phyloP scores from a whole-genome alignment of 2,329 filamentous ascomycete species.

The Hypoxylon sp. region DNA sequence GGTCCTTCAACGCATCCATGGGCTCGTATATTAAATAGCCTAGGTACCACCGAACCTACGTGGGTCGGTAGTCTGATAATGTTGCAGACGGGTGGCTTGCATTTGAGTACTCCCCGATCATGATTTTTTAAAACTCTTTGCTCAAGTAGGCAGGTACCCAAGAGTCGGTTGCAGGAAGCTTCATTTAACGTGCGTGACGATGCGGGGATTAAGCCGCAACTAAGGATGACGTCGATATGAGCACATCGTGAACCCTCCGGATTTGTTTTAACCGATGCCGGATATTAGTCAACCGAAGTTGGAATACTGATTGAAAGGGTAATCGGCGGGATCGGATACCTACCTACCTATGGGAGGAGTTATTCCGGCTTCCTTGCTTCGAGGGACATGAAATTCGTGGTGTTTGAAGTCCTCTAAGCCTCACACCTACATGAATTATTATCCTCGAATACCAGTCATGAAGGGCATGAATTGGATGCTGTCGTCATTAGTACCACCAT shows the following conservation, averaged over 20 bases:
- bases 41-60: constrained; percentile 19
- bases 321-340: not conserved
- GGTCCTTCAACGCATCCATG: constrained; percentile 4
- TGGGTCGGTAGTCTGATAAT: not conserved
- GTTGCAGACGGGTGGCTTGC: constrained; percentile 40
- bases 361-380: not conserved
- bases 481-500: not conserved
- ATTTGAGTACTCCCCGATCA: constrained; percentile 27
- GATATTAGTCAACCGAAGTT: not conserved
- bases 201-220: constrained; percentile 42
- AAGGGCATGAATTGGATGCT: not conserved
- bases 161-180: constrained; percentile 24
- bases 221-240: constrained; percentile 32
- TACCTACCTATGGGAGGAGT: not conserved
- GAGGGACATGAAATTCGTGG: not conserved
- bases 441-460: not conserved
- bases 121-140: constrained; percentile 1
- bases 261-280: constrained; percentile 1
- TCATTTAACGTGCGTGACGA: constrained; percentile 35
- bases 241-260: not conserved
- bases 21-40: constrained; percentile 16
- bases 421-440: not conserved
- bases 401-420: not conserved
- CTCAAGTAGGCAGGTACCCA: constrained; percentile 25
- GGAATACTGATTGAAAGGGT: not conserved